Base-by-base conservation (phyloP, 2,329 filamentous ascomycete genomes). In the Epichloe gansuensis region DNA sequence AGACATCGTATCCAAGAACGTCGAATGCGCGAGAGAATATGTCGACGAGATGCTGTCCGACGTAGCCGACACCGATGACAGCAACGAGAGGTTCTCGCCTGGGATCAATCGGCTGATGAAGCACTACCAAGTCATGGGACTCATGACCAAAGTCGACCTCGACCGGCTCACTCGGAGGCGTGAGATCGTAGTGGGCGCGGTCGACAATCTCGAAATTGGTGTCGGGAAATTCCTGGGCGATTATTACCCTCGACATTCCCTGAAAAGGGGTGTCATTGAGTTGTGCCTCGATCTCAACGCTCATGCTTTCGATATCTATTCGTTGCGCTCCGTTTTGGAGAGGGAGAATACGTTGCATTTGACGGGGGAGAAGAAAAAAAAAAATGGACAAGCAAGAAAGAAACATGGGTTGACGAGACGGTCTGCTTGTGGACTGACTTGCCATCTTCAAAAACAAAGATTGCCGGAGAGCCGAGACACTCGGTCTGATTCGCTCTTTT, bases 31-130 rank as follows among this genome's bases (percentile, higher is more conserved):
- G 61, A 9, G 68, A 66, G 53, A 77, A 77, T 15, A 63, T 65
- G 5, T 64, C 59, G 41, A 75, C 69, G 12, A 78, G 71, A 53
- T 76, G 72, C 51, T 69, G 67, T 7, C 75, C 75, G 4, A 78
- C 74, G 58, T 77, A 78, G 41, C 75, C 75, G 15, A 77, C 72
- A 3, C 75, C 75, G 27, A 78, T 71, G 35, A 77, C 66, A 49
- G 72, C 74, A 3, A 77, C 68, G 5, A 70, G 53, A 7, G 71
- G 66, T 4, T 66, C 59, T 15, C 46, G 40, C 4, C 38, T 41
- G 5, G 46, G 6, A 35, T 57, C 51, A 43, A 60, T 56, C 9
- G 0, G 27, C 17, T 45, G 42, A 3, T 52, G 45, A 9, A 38
- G 47, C 9, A 45, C 13, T 7, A 25, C 44, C 23, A 57, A 57